Percentiles rank a stretch among this genome's conserved stretches.
These are phyloP conservation scores for Setaria viridis DNA, from an alignment of 202 grass and related monocot genomes.

Conservation along the genomic window DNA sequence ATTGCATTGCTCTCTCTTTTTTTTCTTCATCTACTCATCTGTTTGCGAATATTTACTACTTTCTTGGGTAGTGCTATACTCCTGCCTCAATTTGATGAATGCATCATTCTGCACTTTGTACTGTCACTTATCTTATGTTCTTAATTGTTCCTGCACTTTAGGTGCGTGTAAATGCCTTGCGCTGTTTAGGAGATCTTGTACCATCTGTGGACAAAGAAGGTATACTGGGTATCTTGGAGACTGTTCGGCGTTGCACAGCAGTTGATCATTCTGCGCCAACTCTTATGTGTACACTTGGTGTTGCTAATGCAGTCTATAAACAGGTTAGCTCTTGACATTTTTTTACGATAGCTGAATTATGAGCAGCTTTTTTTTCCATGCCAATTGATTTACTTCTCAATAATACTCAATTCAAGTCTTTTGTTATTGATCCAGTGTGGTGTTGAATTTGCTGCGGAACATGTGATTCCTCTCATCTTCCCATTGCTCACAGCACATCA, in stretches of 20 bases:
- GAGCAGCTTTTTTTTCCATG: neutral
- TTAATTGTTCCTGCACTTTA: constrained; percentile 50
- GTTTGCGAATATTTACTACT: constrained; percentile 29
- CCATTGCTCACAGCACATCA: constrained; percentile 89
- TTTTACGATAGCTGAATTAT: constrained; percentile 29
- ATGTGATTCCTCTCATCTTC: constrained; percentile 89
- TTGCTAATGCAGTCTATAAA: constrained; percentile 92
- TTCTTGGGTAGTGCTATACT: neutral
- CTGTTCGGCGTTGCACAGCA: constrained; percentile 81
- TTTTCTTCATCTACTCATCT: neutral
- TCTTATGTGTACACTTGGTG: constrained; percentile 98
- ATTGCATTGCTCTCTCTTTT: neutral
- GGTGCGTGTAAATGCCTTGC: constrained; percentile 95
- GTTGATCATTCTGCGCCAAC: constrained; percentile 96
- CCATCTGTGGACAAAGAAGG: constrained; percentile 84
- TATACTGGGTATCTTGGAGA: constrained; percentile 81
- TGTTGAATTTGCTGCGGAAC: constrained; percentile 84
- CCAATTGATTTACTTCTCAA: constrained; percentile 29
- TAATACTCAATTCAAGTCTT: constrained; percentile 9
- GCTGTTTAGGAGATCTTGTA: constrained; percentile 96
- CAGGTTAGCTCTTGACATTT: constrained; percentile 60
- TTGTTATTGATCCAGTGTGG: constrained; percentile 70
- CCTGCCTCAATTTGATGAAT: neutral
- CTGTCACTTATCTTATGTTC: constrained; percentile 21
- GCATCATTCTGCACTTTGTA: constrained; percentile 11